Conservation (phyloP, 495 filamentous ascomycete species). For the Chaetomium tenue region DNA sequence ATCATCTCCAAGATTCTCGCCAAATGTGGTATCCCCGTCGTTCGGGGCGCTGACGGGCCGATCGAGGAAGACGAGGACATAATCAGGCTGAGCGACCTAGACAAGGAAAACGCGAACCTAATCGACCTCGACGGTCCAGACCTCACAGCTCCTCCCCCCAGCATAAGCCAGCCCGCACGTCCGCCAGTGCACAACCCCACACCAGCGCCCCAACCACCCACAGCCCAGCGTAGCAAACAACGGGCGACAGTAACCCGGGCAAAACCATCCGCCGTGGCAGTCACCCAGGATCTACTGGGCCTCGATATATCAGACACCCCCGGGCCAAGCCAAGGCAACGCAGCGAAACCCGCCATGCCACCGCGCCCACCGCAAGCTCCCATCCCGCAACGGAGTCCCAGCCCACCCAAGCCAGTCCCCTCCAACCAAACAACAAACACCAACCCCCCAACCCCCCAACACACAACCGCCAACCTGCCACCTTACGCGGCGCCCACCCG, state of each 20-base stretch:
- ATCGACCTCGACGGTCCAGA: slow-evolving; percentile 54
- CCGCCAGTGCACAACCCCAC: background rate
- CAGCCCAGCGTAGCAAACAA: slow-evolving; percentile 15
- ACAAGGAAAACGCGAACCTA: slow-evolving; percentile 35
- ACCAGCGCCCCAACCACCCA: background rate
- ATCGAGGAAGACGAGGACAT: slow-evolving; percentile 57
- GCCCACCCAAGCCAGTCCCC: slow-evolving; percentile 1
- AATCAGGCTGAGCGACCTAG: slow-evolving; percentile 38
- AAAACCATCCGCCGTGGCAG: slow-evolving; percentile 20
- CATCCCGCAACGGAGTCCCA: background rate
- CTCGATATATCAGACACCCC: slow-evolving; percentile 1
- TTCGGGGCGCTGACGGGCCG: slow-evolving; percentile 51
- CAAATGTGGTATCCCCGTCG: slow-evolving; percentile 65
- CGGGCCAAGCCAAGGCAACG: background rate
- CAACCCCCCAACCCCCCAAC: background rate
- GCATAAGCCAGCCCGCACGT: background rate
- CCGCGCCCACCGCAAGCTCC: background rate
- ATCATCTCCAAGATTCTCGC: slow-evolving; percentile 66
- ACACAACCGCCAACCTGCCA: background rate
- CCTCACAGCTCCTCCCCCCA: slow-evolving; percentile 11
- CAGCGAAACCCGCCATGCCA: background rate
- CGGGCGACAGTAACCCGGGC: slow-evolving; percentile 25
- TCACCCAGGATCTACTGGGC: slow-evolving; percentile 12
- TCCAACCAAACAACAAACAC: background rate
- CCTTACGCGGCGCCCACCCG: background rate